Base-by-base conservation (phyloP, 345 rosid species). In the Populus tremula region DNA sequence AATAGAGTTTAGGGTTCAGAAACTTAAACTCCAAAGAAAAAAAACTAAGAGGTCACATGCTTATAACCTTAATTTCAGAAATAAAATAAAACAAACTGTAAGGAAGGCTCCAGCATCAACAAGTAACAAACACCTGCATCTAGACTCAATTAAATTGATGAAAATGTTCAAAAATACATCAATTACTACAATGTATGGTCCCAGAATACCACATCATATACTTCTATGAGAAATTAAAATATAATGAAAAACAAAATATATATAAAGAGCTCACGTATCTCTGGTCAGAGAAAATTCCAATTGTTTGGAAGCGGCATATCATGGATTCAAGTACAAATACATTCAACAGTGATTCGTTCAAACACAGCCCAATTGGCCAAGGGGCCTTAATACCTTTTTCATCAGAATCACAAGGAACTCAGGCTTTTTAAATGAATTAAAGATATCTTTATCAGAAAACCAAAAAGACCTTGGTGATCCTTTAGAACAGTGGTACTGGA, bases 401-500 rank as follows among this genome's bases (percentile, higher is more conserved):
- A 38, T 25, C 20, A 67, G 21, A 29, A 67, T 36, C 49, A 62
- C 29, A 78, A 78, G 36, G 21, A 49, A 5, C 23, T 36, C 27
- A 6, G 59, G 5, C 29, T 53, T 39, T 33, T 35, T 38, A 5
- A 29, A 36, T 59, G 31, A 36, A 39, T 66, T 49, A 6, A 27
- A 63, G 35, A 75, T 29, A 61, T 39, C 8, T 6, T 45, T 38
- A 74, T 54, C 49, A 72, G 56, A 25, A 79, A 53, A 80, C 20
- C 27, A 69, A 33, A 29, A 29, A 72, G 79, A 95, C 99, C 98
- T 87, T 71, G 88, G 76, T 56, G 62, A 89, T 93, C 91, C 84
- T 93, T 93, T 71, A 96, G 82, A 81, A 86, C 41, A 31, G 85
- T 89, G 50, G 93, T 77, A 81, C 87, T 84, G 39, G 86, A 29